Base-by-base conservation (phyloP, 371 early-diverging fungal genomes). In the Sanchytrium tribonematis region DNA sequence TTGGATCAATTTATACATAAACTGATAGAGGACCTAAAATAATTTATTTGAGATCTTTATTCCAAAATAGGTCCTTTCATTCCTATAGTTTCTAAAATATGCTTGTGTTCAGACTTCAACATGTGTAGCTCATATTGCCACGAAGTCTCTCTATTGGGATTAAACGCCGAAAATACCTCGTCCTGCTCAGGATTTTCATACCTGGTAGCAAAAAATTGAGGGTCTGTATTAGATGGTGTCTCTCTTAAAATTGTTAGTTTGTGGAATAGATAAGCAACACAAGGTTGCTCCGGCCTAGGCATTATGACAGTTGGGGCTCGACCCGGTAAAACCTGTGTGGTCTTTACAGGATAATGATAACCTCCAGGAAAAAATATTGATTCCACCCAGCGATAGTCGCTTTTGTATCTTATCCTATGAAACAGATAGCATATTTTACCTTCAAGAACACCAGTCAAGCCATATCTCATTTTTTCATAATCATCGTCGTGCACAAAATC, bases 401-500 rank as follows among this genome's bases (percentile, higher is more conserved):
- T 48, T 48, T 48, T 48, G 48, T 48, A 48, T 48, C 48, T 48
- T 12, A 48, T 48, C 22, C 48, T 48, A 22, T 48, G 22, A 48
- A 48, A 48, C 48, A 48, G 5, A 48, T 48, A 48, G 48, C 48
- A 48, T 48, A 48, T 48, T 48, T 48, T 48, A 22, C 48, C 48
- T 48, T 48, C 48, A 5, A 48, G 48, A 12, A 48, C 48, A 48
- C 48, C 48, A 48, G 5, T 48, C 22, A 48, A 48, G 5, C 48
- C 48, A 48, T 12, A 48, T 48, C 48, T 48, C 5, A 48, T 22
- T 12, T 48, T 48, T 48, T 48, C 1, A 80, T 78, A 31, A 80
- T 83, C 68, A 75, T 81, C 79, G 17, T 79, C 76, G 69, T 79
- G 77, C 30, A 85, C 72, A 1, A 81, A 30, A 22, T 85, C 83